Percentiles rank a stretch among this genome's conserved stretches.
These are phyloP conservation scores for Penicillium waksmanii DNA, from an alignment of 495 filamentous ascomycete species.

Conservation along the genomic window DNA sequence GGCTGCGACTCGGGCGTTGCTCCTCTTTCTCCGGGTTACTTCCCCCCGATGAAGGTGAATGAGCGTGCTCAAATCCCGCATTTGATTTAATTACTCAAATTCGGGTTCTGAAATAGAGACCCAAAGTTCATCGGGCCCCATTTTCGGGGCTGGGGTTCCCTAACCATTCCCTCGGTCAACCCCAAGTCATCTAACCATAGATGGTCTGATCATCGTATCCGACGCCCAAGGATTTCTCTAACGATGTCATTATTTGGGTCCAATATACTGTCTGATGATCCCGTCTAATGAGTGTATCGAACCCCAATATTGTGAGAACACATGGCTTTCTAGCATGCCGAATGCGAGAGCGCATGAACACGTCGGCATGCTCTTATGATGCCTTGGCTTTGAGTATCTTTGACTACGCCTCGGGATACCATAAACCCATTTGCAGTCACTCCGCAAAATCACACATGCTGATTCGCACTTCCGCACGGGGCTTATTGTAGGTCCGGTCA, in stretches of 20 bases:
- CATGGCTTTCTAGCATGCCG: background rate
- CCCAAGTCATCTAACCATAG: background rate
- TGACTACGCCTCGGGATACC: background rate
- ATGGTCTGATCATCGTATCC: background rate
- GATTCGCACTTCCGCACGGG: background rate
- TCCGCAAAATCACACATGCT: background rate
- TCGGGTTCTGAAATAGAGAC: background rate
- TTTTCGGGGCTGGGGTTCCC: background rate
- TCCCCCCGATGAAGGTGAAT: background rate
- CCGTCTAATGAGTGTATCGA: background rate
- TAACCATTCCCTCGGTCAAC: background rate
- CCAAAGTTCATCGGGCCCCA: background rate
- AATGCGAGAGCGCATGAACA: background rate
- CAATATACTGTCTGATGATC: background rate
- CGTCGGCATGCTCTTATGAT: background rate
- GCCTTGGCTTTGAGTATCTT: conserved; percentile 1
- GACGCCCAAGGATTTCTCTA: background rate
- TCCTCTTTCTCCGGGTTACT: background rate
- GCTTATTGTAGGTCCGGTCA: background rate
- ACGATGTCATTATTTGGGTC: background rate
- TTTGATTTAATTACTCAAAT: background rate
- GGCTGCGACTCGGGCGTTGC: background rate
- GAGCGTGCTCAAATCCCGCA: background rate
- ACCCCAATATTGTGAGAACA: conserved; percentile 3
- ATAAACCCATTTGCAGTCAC: background rate